phyloP scores from a whole-genome alignment of 306 rosid species.

The Citrullus colocynthis region DNA sequence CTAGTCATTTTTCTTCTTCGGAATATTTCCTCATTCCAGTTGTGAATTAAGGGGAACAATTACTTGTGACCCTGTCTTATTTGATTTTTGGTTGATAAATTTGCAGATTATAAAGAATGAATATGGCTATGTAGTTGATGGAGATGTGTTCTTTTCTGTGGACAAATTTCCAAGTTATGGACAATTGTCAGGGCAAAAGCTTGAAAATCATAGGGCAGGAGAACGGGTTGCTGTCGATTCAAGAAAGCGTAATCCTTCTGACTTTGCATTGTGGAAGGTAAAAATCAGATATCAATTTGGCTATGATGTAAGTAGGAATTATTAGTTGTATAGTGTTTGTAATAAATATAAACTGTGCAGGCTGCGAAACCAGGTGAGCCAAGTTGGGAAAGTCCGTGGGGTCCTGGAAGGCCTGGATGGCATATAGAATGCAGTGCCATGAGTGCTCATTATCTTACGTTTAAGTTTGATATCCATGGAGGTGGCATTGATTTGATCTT shows the following conservation, averaged over 20 bases:
- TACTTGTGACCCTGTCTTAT: not conserved
- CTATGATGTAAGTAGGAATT: not conserved
- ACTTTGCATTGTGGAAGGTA: constrained; percentile 98
- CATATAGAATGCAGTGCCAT: constrained; percentile 99
- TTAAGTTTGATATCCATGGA: constrained; percentile 85
- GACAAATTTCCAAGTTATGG: constrained; percentile 72
- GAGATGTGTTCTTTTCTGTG: constrained; percentile 89
- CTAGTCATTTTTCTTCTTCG: not conserved
- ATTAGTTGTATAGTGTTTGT: constrained; percentile 2
- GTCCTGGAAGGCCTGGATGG: constrained; percentile 97
- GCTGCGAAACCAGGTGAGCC: constrained; percentile 91
- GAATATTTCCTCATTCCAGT: not conserved
- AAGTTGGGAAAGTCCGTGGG: constrained; percentile 98
- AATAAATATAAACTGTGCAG: constrained; percentile 24
- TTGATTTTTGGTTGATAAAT: not conserved
- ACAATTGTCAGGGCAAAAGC: constrained; percentile 64
- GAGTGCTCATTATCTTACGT: constrained; percentile 79
- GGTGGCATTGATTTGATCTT: constrained; percentile 95
- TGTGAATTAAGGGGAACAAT: not conserved
- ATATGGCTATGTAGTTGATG: constrained; percentile 61
- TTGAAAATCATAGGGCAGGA: constrained; percentile 79
- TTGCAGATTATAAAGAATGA: constrained; percentile 72
- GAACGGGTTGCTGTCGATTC: constrained; percentile 84
- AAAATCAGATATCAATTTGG: constrained; percentile 10
- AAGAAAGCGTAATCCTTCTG: constrained; percentile 77